Conservation (phyloP, 192 early-diverging fungal species). For the Linderina pennispora region DNA sequence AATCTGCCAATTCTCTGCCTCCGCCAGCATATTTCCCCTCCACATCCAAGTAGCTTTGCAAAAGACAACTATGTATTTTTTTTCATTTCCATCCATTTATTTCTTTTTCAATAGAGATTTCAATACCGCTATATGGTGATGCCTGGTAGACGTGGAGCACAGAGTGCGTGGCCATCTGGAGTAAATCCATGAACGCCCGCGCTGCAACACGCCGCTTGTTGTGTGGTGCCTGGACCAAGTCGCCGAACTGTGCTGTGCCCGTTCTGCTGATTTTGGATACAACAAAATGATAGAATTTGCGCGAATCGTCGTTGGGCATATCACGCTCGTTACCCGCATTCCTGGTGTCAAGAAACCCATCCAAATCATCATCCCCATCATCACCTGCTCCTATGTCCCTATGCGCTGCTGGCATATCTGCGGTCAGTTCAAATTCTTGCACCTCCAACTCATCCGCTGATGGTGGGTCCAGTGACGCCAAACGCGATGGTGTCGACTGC, state of each 20-base stretch:
- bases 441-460: conserved; percentile 31
- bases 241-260: conserved; percentile 10
- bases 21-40: no score
- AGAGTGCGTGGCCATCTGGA: conserved; percentile 29
- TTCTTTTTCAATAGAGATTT: conserved; percentile 1
- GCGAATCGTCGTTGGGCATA: conserved; percentile 19
- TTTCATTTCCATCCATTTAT: not conserved
- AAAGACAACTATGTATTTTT: not conserved
- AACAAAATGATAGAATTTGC: conserved; percentile 23
- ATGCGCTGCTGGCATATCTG: not conserved
- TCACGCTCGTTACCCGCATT: not conserved
- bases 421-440: conserved; percentile 29
- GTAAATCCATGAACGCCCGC: conserved; percentile 30
- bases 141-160: conserved; percentile 19
- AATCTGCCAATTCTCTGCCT: no score
- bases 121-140: conserved; percentile 1
- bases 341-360: conserved; percentile 28
- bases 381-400: not conserved
- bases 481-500: conserved; percentile 13
- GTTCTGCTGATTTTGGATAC: conserved; percentile 8
- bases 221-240: conserved; percentile 14
- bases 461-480: conserved; percentile 21
- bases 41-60: no score
- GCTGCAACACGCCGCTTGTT: conserved; percentile 28
- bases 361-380: conserved; percentile 12